Conservation (phyloP, 1,139 yeast genomes). For the Candida glucosophila region DNA sequence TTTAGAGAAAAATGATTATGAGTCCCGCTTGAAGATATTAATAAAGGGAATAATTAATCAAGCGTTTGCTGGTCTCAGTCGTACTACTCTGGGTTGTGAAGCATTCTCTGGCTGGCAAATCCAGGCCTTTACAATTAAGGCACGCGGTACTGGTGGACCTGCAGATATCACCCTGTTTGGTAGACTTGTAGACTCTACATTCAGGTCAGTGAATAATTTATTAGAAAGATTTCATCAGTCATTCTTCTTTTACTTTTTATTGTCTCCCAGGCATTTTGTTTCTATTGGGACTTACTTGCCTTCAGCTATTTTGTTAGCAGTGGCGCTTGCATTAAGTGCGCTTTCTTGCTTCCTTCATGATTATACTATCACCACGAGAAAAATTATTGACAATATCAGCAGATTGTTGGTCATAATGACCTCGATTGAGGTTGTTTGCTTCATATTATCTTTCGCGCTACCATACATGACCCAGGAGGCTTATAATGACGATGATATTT, state of each 20-base stretch:
- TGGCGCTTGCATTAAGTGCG: conserved; percentile 65
- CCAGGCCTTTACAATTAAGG: conserved; percentile 78
- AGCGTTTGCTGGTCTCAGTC: conserved; percentile 60
- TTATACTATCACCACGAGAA: conserved; percentile 17
- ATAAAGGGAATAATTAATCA: conserved; percentile 58
- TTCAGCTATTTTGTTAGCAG: conserved; percentile 66
- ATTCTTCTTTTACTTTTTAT: conserved; percentile 80
- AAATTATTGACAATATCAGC: conserved; percentile 12
- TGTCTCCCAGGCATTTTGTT: conserved; percentile 74
- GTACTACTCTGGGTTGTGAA: conserved; percentile 62
- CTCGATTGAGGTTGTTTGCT: conserved; percentile 23
- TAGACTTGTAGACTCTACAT: conserved; percentile 75
- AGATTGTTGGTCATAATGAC: conserved; percentile 15
- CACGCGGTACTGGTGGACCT: conserved; percentile 48
- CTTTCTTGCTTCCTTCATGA: conserved; percentile 46
- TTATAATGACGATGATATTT: conserved; percentile 8
- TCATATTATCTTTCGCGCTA: conserved; percentile 17
- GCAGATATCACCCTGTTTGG: conserved; percentile 95
- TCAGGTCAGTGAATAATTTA: conserved; percentile 85
- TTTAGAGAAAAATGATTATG: conserved; percentile 36
- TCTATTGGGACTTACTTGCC: conserved; percentile 94
- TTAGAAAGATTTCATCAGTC: conserved; percentile 96
- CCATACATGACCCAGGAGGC: conserved; percentile 16
- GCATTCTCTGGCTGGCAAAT: conserved; percentile 96
- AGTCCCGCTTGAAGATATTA: conserved; percentile 52